These are phyloP conservation scores for Solanum arcanum DNA, from an alignment of 257 asterid genomes.

Conservation along the genomic window DNA sequence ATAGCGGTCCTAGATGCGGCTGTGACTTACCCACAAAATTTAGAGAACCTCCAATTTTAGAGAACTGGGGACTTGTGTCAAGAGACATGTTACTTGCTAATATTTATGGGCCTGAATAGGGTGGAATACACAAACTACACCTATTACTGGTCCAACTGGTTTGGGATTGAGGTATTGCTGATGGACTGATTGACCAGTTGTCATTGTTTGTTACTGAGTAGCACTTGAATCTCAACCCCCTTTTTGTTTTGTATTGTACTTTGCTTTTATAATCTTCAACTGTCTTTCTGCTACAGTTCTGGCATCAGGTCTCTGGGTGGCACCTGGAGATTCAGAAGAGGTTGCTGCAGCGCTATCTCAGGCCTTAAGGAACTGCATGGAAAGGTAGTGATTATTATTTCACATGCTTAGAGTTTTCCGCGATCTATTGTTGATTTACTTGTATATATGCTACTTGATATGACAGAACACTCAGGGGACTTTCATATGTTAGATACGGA, in stretches of 20 bases:
- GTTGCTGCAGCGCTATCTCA: constrained; percentile 93
- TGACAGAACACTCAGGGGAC: constrained; percentile 76
- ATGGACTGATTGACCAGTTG: not conserved
- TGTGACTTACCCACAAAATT: not conserved
- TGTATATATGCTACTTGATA: constrained; percentile 10
- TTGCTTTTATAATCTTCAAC: not conserved
- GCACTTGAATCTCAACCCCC: not conserved
- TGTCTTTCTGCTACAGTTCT: constrained; percentile 31
- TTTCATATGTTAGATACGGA: constrained; percentile 75
- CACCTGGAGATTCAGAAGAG: constrained; percentile 99
- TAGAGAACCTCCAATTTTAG: not conserved
- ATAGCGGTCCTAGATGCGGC: not conserved
- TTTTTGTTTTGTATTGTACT: not conserved
- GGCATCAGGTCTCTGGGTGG: constrained; percentile 96
- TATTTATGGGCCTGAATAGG: not conserved
- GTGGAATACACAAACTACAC: not conserved
- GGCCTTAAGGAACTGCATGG: constrained; percentile 82
- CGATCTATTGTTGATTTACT: constrained; percentile 7
- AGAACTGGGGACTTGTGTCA: not conserved
- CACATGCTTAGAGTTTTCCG: constrained; percentile 5
- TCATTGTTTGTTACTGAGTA: not conserved
- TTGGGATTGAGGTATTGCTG: not conserved
- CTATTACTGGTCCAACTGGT: not conserved
- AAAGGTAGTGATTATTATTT: constrained; percentile 42
- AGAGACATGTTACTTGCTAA: not conserved